Conservation (phyloP, 345 rosid genomes). For the Heritiera littoralis region DNA sequence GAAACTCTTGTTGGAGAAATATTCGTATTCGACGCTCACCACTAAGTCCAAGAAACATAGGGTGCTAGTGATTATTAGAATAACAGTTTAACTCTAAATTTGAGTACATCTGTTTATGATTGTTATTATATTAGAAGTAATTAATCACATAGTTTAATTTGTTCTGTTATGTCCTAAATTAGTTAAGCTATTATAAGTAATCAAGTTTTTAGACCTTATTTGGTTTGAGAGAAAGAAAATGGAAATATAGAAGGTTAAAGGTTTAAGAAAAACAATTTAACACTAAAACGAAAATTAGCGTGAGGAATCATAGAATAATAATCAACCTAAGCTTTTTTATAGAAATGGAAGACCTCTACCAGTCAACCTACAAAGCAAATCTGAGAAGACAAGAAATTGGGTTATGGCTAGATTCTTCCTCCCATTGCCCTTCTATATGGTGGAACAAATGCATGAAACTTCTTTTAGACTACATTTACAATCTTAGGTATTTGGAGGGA, state of each 20-base stretch:
- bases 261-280: neutral
- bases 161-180: neutral
- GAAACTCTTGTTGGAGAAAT: too few species aligned
- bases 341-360: neutral
- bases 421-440: neutral
- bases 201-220: neutral
- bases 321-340: neutral
- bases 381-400: neutral
- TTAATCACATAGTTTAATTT: neutral
- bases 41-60: too few species aligned
- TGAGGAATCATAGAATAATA: too few species aligned
- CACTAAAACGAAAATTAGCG: neutral
- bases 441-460: neutral
- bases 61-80: too few species aligned
- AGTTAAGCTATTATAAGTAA: neutral
- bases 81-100: too few species aligned
- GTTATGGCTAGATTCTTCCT: neutral
- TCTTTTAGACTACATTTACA: neutral
- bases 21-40: too few species aligned
- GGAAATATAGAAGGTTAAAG: neutral
- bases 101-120: neutral
- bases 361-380: neutral
- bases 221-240: neutral
- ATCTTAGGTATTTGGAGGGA: neutral
- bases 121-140: neutral